Conservation (phyloP, 768 basidiomycete species). For the Galerina sulciceps region DNA sequence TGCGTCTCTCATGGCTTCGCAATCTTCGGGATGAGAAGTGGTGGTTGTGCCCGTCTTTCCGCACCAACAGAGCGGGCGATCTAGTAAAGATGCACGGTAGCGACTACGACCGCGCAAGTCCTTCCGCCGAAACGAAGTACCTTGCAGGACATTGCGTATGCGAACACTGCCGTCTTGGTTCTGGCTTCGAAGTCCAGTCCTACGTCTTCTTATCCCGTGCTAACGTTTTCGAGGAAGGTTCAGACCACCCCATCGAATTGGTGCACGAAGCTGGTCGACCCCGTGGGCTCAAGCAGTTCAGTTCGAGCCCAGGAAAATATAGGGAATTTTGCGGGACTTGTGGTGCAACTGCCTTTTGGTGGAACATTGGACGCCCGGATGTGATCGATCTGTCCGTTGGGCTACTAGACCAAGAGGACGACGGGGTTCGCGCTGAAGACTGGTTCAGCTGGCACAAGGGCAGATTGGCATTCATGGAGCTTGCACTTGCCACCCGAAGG, state of each 20-base stretch:
- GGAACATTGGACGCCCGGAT: constrained; percentile 25
- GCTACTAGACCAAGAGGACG: constrained; percentile 27
- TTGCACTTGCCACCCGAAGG: constrained; percentile 2
- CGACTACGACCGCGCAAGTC: neutral
- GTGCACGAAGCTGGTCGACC: constrained; percentile 14
- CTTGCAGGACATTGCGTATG: constrained; percentile 35
- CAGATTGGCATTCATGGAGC: constrained; percentile 18
- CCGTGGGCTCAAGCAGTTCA: constrained; percentile 29
- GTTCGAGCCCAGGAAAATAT: constrained; percentile 30
- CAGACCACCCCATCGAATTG: constrained; percentile 19
- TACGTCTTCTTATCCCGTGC: constrained; percentile 30
- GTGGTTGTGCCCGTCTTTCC: constrained; percentile 26
- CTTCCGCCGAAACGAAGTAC: constrained; percentile 18
- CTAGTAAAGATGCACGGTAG: neutral
- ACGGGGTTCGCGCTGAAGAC: constrained; percentile 29
- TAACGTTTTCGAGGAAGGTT: constrained; percentile 26
- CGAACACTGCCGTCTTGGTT: constrained; percentile 26
- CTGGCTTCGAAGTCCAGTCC: constrained; percentile 29
- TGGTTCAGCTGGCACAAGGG: constrained; percentile 29
- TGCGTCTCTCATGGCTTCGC: constrained; percentile 23
- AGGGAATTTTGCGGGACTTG: constrained; percentile 33
- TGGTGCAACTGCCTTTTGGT: constrained; percentile 33
- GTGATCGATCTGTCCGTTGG: constrained; percentile 31
- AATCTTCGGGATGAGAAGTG: constrained; percentile 32
- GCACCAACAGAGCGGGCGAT: neutral